phyloP scores from a whole-genome alignment of 345 rosid species.

The Populus ilicifolia region DNA sequence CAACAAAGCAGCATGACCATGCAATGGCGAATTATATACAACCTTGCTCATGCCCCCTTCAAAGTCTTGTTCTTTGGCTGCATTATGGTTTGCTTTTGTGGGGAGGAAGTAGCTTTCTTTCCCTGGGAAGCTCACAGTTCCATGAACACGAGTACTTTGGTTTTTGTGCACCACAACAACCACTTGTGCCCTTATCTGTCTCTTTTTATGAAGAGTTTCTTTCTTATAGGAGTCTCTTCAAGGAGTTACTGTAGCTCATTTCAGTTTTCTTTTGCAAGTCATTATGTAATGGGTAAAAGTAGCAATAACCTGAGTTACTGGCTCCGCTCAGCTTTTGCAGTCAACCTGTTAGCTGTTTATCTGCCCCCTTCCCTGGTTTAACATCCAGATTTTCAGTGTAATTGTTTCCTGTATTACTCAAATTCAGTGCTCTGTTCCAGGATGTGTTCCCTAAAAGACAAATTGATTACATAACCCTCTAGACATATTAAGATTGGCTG shows the following conservation, averaged over 20 bases:
- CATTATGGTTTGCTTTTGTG: constrained; percentile 26
- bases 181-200: constrained; percentile 10
- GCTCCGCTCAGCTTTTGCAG: constrained; percentile 20
- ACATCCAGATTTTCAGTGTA: constrained; percentile 42
- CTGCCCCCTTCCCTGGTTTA: constrained; percentile 22
- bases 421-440: constrained; percentile 26
- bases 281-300: constrained; percentile 25
- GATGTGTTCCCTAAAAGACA: constrained; percentile 39
- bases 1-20: constrained; percentile 68
- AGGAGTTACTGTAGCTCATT: constrained; percentile 23
- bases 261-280: constrained; percentile 24
- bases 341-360: constrained; percentile 33
- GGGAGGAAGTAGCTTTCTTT: constrained; percentile 13
- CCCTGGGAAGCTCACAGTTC: constrained; percentile 12
- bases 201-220: constrained; percentile 5
- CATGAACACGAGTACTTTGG: constrained; percentile 23
- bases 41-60: constrained; percentile 58
- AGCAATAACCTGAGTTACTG: constrained; percentile 12
- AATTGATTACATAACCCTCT: constrained; percentile 17
- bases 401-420: constrained; percentile 25
- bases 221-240: constrained; percentile 16
- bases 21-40: constrained; percentile 60
- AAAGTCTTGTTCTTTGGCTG: constrained; percentile 33
- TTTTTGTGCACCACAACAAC: constrained; percentile 8
- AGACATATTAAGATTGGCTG: background rate